Conservation (phyloP, 164 flowering plant species). For the Stephania yunnanensis region DNA sequence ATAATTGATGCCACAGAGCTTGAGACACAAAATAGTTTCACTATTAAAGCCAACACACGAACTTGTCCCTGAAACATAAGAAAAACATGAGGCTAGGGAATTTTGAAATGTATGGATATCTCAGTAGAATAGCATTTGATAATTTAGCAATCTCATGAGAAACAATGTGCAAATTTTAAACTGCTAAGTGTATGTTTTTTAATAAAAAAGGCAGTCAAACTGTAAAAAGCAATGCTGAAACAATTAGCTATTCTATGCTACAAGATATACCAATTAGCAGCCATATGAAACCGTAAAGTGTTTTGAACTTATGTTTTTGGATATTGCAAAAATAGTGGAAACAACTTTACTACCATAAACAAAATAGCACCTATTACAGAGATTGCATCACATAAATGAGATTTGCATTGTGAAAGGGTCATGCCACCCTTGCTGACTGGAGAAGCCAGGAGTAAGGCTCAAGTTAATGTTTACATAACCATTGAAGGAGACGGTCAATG, state of each 20-base stretch:
- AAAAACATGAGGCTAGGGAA: background rate
- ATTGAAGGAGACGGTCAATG: too few relatives aligned
- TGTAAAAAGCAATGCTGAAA: background rate
- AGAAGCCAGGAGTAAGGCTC: too few relatives aligned
- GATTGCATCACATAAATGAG: too few relatives aligned
- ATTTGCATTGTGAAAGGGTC: too few relatives aligned
- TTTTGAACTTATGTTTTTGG: too few relatives aligned
- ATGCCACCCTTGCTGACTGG: too few relatives aligned
- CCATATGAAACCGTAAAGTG: background rate
- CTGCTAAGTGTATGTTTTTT: background rate
- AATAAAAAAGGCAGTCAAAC: background rate
- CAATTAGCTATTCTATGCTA: background rate
- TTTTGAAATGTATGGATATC: background rate
- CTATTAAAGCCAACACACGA: slow-evolving; percentile 73
- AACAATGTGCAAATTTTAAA: background rate
- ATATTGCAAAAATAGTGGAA: too few relatives aligned
- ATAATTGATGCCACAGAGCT: slow-evolving; percentile 56
- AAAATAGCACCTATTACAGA: too few relatives aligned
- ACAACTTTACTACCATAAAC: too few relatives aligned
- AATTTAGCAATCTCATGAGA: background rate
- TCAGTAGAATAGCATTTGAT: background rate
- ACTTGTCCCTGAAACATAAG: slow-evolving; percentile 63
- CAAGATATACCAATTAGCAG: background rate
- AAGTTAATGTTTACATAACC: too few relatives aligned
- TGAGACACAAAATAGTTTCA: slow-evolving; percentile 80